phyloP scores from a whole-genome alignment of 768 basidiomycete genomes.

The Favolaschia claudopus region DNA sequence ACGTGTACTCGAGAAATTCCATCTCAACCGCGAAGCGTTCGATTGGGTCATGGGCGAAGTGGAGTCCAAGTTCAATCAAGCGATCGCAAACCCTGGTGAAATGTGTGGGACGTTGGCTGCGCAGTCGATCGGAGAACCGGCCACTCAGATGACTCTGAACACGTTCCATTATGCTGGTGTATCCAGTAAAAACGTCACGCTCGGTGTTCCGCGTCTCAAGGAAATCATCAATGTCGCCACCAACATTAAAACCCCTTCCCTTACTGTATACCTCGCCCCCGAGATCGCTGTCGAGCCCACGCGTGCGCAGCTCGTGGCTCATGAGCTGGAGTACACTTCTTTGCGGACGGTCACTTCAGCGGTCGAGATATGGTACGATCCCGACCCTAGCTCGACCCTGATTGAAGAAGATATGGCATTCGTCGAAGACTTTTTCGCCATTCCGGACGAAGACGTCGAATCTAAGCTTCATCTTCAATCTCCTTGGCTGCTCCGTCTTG shows the following conservation, averaged over 20 bases:
- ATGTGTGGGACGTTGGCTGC: conserved; percentile 99
- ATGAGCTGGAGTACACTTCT: conserved; percentile 93
- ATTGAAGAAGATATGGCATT: conserved; percentile 97
- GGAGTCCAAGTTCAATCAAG: conserved; percentile 94
- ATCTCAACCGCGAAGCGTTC: conserved; percentile 91
- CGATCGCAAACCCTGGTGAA: conserved; percentile 92
- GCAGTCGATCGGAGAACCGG: conserved; percentile 99
- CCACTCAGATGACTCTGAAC: conserved; percentile 99
- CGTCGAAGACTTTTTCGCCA: conserved; percentile 99
- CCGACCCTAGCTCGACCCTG: conserved; percentile 88
- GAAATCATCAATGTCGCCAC: conserved; percentile 99
- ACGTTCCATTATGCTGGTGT: conserved; percentile 99
- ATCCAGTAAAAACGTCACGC: conserved; percentile 99
- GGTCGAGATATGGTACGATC: conserved; percentile 98
- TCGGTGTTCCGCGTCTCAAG: conserved; percentile 98
- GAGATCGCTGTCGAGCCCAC: conserved; percentile 67
- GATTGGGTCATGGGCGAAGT: conserved; percentile 98
- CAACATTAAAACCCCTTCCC: conserved; percentile 97
- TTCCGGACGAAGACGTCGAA: conserved; percentile 96
- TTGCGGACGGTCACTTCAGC: conserved; percentile 93
- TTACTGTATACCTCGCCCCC: conserved; percentile 88
- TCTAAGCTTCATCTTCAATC: conserved; percentile 91
- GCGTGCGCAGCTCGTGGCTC: conserved; percentile 87
- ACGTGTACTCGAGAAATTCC: conserved; percentile 86
- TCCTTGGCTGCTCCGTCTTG: conserved; percentile 96